Evolutionary conservation across 1,139 yeast genomes (phyloP), one percentile per base, ranked within the genome.

Genomic region (Zygosaccharomyces pseudobailii): DNA sequence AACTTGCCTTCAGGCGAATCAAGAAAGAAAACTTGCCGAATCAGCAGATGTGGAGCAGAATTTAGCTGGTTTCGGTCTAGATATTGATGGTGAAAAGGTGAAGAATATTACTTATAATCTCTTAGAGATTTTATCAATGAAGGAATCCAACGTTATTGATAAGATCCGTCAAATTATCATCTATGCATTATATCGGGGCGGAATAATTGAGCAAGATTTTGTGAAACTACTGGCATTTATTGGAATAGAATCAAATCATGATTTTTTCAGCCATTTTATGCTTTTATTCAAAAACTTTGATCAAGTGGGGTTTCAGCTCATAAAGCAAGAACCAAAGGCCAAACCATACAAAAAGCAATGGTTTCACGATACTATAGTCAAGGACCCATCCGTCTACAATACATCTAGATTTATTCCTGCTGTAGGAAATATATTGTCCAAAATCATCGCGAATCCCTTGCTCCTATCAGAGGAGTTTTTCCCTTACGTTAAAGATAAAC

Each of bases 121-220:
- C 51, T 72, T 92, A 27, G 74, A 71, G 4, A 63, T 82, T 32
- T 70, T 90, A 35, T 78, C 79, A 21, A 68, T 82, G 54, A 71
- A 75, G 45, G 74, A 72, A 43, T 71, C 80, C 43, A 72, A 71
- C 23, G 71, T 74, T 21, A 74, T 76, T 40, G 94, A 88, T 58
- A 87, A 87, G 61, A 73, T 88, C 54, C 76, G 98, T 52, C 72
- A 87, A 38, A 77, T 92, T n/a, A 71, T 87, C 27, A 70, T 86
- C 4, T 92, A 92, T 66, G 85, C 90, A 1, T 67, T 89, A 34
- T 86, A 82, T 65, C 75, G 97, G 55, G 92, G 94, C 4, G 98
- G 99, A 0, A 71, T 92, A 25, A 74, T 87, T 17, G 84, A 82
- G 55, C 65, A 74, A 6, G 99, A 92, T 69, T 79, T 85, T 55